Percentiles rank a stretch among this genome's conserved stretches.
These are phyloP conservation scores for Trichosporon faecale DNA, from an alignment of 1,284 basidiomycete genomes.

Conservation along the genomic window DNA sequence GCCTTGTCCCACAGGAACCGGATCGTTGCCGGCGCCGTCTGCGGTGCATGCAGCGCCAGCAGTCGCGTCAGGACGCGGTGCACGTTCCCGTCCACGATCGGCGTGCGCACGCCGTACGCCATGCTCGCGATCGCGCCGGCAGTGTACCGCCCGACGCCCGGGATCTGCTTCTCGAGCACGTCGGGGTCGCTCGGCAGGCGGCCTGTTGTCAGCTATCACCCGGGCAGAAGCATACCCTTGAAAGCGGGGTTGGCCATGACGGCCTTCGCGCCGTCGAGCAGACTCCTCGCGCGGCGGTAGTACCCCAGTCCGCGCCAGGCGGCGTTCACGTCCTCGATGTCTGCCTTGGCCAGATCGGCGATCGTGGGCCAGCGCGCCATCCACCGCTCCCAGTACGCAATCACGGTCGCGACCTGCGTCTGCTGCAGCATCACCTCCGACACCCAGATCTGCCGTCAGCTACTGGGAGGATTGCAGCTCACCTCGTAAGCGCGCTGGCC, in stretches of 20 bases:
- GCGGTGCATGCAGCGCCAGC: constrained; percentile 73
- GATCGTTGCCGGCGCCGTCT: constrained; percentile 71
- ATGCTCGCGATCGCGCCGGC: constrained; percentile 79
- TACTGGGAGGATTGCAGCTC: neutral
- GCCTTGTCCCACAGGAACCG: constrained; percentile 81
- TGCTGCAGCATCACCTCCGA: constrained; percentile 98
- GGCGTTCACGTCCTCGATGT: constrained; percentile 77
- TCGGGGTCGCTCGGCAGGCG: constrained; percentile 73
- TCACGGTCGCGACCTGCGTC: constrained; percentile 80
- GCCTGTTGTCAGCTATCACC: constrained; percentile 25
- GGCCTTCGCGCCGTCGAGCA: constrained; percentile 74
- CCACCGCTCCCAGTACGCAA: constrained; percentile 84
- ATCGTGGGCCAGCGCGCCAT: constrained; percentile 82
- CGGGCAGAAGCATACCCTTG: constrained; percentile 30
- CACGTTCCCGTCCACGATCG: constrained; percentile 89
- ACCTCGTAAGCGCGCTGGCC: constrained; percentile 53
- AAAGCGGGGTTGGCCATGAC: constrained; percentile 62
- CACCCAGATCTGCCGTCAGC: constrained; percentile 47
- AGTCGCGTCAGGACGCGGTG: constrained; percentile 75
- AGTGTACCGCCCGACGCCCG: constrained; percentile 88
- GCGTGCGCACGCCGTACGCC: constrained; percentile 76
- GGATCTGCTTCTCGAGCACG: constrained; percentile 77
- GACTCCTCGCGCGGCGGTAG: constrained; percentile 78
- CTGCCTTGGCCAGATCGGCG: constrained; percentile 67
- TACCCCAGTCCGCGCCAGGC: constrained; percentile 86